These are phyloP conservation scores for Anthracocystis panici-leucophaei DNA, from an alignment of 1,284 basidiomycete species.

Conservation along the genomic window DNA sequence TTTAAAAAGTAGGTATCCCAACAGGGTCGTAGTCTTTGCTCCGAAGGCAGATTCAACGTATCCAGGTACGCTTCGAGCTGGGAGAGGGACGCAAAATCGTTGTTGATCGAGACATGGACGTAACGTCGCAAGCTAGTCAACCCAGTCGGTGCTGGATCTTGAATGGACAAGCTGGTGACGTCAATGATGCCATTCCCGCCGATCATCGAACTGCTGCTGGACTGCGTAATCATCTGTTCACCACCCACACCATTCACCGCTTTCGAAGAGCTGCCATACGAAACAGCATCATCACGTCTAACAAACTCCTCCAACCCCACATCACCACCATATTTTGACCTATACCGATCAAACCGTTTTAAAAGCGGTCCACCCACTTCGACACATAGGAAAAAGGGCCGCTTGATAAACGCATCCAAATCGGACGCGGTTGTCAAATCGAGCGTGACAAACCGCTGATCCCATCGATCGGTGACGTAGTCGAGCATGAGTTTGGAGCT, in stretches of 20 bases:
- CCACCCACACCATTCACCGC: conserved; percentile 1
- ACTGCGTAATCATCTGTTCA: conserved; percentile 15
- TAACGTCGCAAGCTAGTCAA: conserved; percentile 32
- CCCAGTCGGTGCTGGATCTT: conserved; percentile 17
- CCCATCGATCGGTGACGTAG: conserved; percentile 86
- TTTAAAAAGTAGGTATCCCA: conserved; percentile 69
- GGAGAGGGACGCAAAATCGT: conserved; percentile 76
- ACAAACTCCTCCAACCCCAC: conserved; percentile 62
- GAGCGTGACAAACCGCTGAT: conserved; percentile 81
- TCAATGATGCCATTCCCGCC: conserved; percentile 34
- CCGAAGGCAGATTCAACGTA: conserved; percentile 78
- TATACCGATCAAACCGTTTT: conserved; percentile 56
- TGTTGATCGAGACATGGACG: conserved; percentile 78
- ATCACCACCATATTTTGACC: conserved; percentile 8
- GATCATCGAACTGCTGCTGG: conserved; percentile 19
- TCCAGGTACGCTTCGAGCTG: conserved; percentile 78
- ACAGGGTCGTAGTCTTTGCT: conserved; percentile 78
- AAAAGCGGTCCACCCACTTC: conserved; percentile 86
- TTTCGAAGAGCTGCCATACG: conserved; percentile 1
- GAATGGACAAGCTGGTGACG: conserved; percentile 8
- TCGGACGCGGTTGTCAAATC: conserved; percentile 76
- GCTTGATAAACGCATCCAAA: conserved; percentile 81
- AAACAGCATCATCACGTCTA: conserved; percentile 52
- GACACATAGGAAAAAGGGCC: conserved; percentile 91
- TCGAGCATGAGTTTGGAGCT: conserved; percentile 76